Evolutionary conservation across 345 rosid genomes (phyloP).

Genomic region (Eucalyptus pauciflora): DNA sequence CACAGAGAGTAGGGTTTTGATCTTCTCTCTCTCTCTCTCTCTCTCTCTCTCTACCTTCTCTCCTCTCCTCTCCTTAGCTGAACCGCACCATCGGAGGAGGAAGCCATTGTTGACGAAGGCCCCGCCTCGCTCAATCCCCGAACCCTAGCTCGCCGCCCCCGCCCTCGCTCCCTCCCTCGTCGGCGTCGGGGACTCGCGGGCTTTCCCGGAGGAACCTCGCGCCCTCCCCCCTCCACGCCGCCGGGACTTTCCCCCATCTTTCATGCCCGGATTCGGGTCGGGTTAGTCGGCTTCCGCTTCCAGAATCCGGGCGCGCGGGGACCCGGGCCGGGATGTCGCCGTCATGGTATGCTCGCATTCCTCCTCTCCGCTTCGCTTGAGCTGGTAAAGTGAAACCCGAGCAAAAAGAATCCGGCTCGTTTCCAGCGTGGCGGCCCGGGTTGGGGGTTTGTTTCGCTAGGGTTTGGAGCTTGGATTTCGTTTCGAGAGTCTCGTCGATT

Average conservation of each 20-base stretch:
- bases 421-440: not conserved
- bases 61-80: not conserved
- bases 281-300: not conserved
- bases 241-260: not conserved
- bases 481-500: not conserved
- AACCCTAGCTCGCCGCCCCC: not conserved
- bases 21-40: slow-evolving; percentile 3
- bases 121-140: slow-evolving; percentile 14
- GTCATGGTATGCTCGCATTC: slow-evolving; percentile 39
- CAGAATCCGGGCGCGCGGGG: not conserved
- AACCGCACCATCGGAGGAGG: slow-evolving; percentile 16
- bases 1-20: slow-evolving; percentile 52
- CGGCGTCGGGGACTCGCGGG: not conserved
- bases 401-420: not conserved
- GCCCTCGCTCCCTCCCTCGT: not conserved
- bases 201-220: not conserved
- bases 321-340: not conserved
- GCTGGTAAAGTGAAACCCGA: not conserved
- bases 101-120: slow-evolving; percentile 24
- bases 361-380: slow-evolving; percentile 16
- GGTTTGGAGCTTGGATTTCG: not conserved
- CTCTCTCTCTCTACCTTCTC: slow-evolving; percentile 9
- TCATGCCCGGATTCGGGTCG: not conserved
- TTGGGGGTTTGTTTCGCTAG: not conserved
- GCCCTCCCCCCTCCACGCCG: not conserved